Evolutionary conservation across 306 rosid genomes (phyloP), one percentile per base, ranked within the genome.

Genomic region (Rosa multiflora): DNA sequence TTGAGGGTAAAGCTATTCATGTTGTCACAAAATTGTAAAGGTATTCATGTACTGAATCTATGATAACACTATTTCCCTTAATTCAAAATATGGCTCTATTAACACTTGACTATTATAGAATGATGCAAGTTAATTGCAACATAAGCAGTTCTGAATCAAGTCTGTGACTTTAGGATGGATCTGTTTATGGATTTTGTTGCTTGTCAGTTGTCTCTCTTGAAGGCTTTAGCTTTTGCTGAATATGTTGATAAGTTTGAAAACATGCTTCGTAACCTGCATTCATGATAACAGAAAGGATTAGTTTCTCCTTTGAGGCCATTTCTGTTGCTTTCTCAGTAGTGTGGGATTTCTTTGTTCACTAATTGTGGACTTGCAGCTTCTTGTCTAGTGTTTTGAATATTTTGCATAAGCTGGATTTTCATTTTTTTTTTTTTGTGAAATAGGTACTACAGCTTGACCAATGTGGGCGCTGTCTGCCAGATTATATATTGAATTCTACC

Each of bases 381-480:
- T 81, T 70, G 59, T 74, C 8, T 26, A 2, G 32, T 70, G 37
- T 59, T 78, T 44, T 73, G 66, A 26, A 32, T 52, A 64, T 14
- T 69, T 29, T 53, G 1, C 46, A 48, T 39, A 9, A 76, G 76
- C 74, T 83, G 48, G 61, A 59, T 39, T 58, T 39, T 47, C 35
- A 44, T 32, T 32, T 32, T 32, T 32, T 32, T 76, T 83, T 72
- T 70, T 80, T 55, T 83, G 86, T 81, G 78, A 62, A 79, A 75
- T 82, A 95, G 99, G 92, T 87, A 79, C 83, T 95, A 69, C 95
- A 92, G 75, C 99, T 92, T 75, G 90, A 90, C 84, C 89, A 84
- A 53, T 91, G 99, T 80, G 98, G 99, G 42, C 91, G 97, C 81
- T 84, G 94, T 75, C 58, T 89, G 76, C 53, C 88, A 55, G 98